Conservation (phyloP, 2,329 filamentous ascomycete genomes). For the Blastomyces parvus region DNA sequence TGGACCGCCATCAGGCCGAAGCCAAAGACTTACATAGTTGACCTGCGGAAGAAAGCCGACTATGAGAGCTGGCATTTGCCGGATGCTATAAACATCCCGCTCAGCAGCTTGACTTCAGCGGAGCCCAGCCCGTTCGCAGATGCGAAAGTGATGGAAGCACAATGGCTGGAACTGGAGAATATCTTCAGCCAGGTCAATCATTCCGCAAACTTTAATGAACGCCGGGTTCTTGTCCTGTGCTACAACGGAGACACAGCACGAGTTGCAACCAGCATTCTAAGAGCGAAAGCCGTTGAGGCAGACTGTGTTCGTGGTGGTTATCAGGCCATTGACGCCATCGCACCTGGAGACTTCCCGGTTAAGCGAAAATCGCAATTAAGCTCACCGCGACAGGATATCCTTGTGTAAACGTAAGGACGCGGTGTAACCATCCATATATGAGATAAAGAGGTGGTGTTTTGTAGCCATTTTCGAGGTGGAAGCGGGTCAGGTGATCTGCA, state of each 20-base stretch:
- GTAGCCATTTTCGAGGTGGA: too few relatives aligned
- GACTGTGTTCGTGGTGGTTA: slow-evolving; percentile 40
- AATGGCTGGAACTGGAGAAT: slow-evolving; percentile 43
- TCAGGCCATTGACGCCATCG: not conserved
- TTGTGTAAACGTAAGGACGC: not conserved
- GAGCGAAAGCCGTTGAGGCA: slow-evolving; percentile 42
- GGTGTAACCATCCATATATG: not conserved
- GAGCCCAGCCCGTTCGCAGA: slow-evolving; percentile 41
- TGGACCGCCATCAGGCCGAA: slow-evolving; percentile 4
- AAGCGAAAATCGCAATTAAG: not conserved
- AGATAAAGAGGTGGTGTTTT: too few relatives aligned
- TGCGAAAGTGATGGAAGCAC: slow-evolving; percentile 32
- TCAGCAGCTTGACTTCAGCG: slow-evolving; percentile 27
- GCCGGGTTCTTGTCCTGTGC: slow-evolving; percentile 41
- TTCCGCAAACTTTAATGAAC: slow-evolving; percentile 20
- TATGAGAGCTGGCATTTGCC: slow-evolving; percentile 34
- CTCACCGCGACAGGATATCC: not conserved
- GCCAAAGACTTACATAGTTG: slow-evolving; percentile 1
- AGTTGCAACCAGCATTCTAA: slow-evolving; percentile 45
- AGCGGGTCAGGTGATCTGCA: too few relatives aligned
- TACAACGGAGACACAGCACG: slow-evolving; percentile 48
- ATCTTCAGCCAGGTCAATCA: slow-evolving; percentile 28
- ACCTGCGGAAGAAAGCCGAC: slow-evolving; percentile 5
- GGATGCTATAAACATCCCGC: slow-evolving; percentile 38
- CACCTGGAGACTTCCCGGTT: not conserved